phyloP scores from a whole-genome alignment of 164 flowering plant species.

The Piper betle region DNA sequence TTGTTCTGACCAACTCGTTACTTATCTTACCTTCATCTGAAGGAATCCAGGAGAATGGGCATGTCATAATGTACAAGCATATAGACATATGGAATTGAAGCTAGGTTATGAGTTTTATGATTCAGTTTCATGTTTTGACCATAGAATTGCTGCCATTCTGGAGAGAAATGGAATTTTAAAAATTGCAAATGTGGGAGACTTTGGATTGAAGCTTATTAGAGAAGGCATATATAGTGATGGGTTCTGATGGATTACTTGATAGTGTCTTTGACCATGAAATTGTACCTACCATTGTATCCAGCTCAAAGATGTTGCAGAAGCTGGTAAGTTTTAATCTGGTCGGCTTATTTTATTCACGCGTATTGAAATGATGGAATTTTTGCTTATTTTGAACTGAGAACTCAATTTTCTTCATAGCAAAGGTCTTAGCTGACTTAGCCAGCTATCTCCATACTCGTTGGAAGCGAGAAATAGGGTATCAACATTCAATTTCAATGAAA shows the following conservation, averaged over 20 bases:
- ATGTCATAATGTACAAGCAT: too few relatives aligned
- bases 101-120: not conserved
- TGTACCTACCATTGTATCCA: conserved; percentile 29
- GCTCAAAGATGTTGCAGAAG: conserved; percentile 35
- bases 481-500: not conserved
- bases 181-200: conserved; percentile 90
- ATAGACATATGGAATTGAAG: not conserved
- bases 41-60: not conserved
- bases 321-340: conserved; percentile 35
- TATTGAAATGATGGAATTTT: not conserved
- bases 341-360: not conserved
- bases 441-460: conserved; percentile 50
- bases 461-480: conserved; percentile 70
- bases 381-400: conserved; percentile 3
- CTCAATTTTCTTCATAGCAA: conserved; percentile 40
- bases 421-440: conserved; percentile 74
- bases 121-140: not conserved
- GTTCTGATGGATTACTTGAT: conserved; percentile 92
- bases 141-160: conserved; percentile 78
- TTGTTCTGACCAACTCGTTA: not conserved
- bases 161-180: conserved; percentile 59
- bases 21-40: not conserved
- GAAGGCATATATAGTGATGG: conserved; percentile 68
- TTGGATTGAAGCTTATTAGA: conserved; percentile 62
- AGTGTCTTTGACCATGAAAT: conserved; percentile 78